phyloP scores from a whole-genome alignment of 148 eudicot species.

The Limonium bicolor region DNA sequence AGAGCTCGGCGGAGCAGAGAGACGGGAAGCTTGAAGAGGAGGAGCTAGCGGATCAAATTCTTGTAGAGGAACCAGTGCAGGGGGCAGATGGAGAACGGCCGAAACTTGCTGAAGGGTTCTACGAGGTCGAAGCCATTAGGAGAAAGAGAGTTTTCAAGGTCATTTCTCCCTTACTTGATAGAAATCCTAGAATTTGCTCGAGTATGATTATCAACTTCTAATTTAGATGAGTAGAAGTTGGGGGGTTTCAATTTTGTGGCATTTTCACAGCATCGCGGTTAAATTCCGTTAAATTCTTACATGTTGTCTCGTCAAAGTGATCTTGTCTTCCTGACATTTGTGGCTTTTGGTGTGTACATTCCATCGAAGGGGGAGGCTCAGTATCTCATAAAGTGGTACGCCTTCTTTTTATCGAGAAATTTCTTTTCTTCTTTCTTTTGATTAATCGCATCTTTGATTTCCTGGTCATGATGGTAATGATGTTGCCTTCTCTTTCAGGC shows the following conservation, averaged over 20 bases:
- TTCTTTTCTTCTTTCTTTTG: not conserved
- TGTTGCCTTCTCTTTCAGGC: slow-evolving; percentile 67
- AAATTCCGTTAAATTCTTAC: too few species aligned
- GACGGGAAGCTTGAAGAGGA: slow-evolving; percentile 7
- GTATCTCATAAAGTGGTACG: slow-evolving; percentile 93
- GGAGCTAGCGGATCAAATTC: slow-evolving; percentile 8
- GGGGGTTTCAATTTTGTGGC: too few species aligned
- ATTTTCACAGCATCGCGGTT: too few species aligned
- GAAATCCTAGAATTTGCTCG: too few species aligned
- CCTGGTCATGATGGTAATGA: not conserved
- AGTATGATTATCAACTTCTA: too few species aligned
- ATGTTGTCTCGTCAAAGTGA: not conserved
- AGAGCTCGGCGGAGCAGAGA: slow-evolving; percentile 9
- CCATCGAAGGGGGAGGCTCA: slow-evolving; percentile 65
- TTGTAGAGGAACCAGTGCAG: slow-evolving; percentile 9
- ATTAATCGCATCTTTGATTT: not conserved
- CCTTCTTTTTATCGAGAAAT: not conserved
- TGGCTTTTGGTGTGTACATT: slow-evolving; percentile 8
- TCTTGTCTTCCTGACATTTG: slow-evolving; percentile 5
- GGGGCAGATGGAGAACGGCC: slow-evolving; percentile 10
- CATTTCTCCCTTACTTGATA: too few species aligned
- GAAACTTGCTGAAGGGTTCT: slow-evolving; percentile 78
- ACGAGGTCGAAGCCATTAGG: slow-evolving; percentile 69
- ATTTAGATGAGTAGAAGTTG: too few species aligned
- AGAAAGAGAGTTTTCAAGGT: slow-evolving; percentile 80